Evolutionary conservation across 306 rosid genomes (phyloP).

Genomic region (Inga oerstediana): DNA sequence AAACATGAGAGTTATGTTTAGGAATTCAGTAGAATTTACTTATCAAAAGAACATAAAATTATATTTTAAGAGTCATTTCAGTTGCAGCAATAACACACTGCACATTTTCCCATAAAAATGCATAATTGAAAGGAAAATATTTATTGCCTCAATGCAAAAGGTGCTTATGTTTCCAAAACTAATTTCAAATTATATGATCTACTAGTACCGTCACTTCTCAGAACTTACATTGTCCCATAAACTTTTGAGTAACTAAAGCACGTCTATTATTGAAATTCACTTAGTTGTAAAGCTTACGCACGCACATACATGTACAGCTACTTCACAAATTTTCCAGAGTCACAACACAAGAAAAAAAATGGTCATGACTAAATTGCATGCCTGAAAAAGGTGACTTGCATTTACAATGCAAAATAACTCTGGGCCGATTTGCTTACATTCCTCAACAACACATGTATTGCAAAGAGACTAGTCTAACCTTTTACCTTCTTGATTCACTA

Average conservation of each 20-base stretch:
- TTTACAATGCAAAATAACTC: conserved; percentile 44
- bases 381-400: conserved; percentile 31
- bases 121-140: neutral
- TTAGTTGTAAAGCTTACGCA: neutral
- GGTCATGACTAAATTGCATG: neutral
- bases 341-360: neutral
- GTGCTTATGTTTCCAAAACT: neutral
- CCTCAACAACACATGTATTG: conserved; percentile 30
- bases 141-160: neutral
- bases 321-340: neutral
- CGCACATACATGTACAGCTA: neutral
- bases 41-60: neutral
- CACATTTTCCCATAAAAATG: neutral
- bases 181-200: neutral
- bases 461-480: conserved; percentile 38
- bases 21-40: neutral
- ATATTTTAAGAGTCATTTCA: neutral
- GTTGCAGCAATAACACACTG: neutral
- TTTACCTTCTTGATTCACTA: conserved; percentile 17
- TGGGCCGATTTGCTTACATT: conserved; percentile 28
- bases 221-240: neutral
- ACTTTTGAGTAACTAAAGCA: neutral
- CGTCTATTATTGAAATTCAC: neutral
- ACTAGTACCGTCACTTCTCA: neutral
- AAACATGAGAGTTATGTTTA: neutral